Percentiles rank a stretch among this genome's conserved stretches.
phyloP scores from a whole-genome alignment of 805 yeast species.

The Blastobotrys muscicola region DNA sequence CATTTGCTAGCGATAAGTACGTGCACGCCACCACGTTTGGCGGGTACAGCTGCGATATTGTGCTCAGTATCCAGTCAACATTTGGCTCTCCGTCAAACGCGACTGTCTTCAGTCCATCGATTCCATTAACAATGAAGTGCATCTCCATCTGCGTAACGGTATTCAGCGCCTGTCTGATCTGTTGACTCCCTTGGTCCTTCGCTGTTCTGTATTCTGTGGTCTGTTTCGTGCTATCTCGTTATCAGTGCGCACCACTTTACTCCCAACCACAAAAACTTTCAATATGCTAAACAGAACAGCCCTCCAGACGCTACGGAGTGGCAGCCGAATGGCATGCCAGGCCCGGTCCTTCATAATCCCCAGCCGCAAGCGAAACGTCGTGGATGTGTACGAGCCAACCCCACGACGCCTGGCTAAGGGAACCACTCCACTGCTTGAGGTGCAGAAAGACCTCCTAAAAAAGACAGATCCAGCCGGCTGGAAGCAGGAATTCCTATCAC shows the following conservation, averaged over 20 bases:
- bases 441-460: conserved; percentile 42
- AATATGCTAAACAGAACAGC: background rate
- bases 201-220: no score
- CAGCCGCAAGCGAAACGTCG: conserved; percentile 33
- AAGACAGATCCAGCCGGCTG: conserved; percentile 65
- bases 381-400: conserved; percentile 27
- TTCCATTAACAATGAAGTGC: background rate
- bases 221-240: no score
- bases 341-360: conserved; percentile 22
- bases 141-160: no score
- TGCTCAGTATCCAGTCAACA: no score
- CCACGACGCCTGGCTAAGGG: conserved; percentile 26
- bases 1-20: no score
- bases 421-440: conserved; percentile 31
- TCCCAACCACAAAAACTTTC: background rate
- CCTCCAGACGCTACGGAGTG: background rate
- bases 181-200: no score
- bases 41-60: no score
- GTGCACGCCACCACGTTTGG: no score
- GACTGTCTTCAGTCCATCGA: background rate
- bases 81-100: no score
- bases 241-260: no score
- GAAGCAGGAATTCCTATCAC: conserved; percentile 48
- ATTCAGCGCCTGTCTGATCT: no score
- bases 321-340: background rate